Percentiles rank a stretch among this genome's conserved stretches.
Conservation (phyloP, 2,329 filamentous ascomycete genomes). For the Ceratocystis papillata region DNA sequence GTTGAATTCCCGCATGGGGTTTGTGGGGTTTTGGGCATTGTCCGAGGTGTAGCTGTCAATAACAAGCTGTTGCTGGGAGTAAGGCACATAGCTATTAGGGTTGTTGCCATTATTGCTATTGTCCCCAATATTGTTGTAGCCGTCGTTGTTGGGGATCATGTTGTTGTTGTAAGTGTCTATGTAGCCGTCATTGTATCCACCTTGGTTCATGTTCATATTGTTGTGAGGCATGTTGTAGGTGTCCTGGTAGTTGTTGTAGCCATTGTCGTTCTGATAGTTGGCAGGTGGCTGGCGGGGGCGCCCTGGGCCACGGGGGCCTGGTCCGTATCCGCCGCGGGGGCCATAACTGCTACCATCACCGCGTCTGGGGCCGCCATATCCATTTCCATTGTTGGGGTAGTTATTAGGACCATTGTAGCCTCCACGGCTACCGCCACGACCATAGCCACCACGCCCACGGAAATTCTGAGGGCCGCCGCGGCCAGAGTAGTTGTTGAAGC, state of each 20-base stretch:
- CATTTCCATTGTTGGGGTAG: conserved; percentile 30
- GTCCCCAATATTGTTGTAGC: conserved; percentile 26
- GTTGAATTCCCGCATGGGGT: conserved; percentile 17
- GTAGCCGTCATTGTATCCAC: conserved; percentile 9
- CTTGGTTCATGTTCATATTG: conserved; percentile 10
- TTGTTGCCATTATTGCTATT: background rate
- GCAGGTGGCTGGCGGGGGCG: conserved; percentile 33
- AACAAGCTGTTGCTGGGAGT: conserved; percentile 26
- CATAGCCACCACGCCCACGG: conserved; percentile 40
- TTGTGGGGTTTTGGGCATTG: conserved; percentile 18
- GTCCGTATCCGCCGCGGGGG: conserved; percentile 35
- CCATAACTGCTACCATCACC: conserved; percentile 37
- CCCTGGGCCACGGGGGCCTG: conserved; percentile 32
- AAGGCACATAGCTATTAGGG: conserved; percentile 18
- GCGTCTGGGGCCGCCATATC: conserved; percentile 34
- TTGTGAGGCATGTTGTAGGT: conserved; percentile 31
- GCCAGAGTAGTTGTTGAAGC: conserved; percentile 40
- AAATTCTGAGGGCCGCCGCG: conserved; percentile 41
- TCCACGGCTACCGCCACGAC: conserved; percentile 41
- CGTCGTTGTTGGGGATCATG: conserved; percentile 28
- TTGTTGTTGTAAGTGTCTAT: conserved; percentile 9
- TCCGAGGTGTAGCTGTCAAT: conserved; percentile 30
- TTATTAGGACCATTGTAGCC: conserved; percentile 35
- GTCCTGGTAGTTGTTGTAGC: conserved; percentile 26
- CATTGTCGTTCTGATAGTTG: conserved; percentile 33